A percentile compares a stretch with the other conserved stretches of the same genome.
Evolutionary conservation across 129 eudicot genomes (phyloP).

Genomic region (Calendula officinalis): DNA sequence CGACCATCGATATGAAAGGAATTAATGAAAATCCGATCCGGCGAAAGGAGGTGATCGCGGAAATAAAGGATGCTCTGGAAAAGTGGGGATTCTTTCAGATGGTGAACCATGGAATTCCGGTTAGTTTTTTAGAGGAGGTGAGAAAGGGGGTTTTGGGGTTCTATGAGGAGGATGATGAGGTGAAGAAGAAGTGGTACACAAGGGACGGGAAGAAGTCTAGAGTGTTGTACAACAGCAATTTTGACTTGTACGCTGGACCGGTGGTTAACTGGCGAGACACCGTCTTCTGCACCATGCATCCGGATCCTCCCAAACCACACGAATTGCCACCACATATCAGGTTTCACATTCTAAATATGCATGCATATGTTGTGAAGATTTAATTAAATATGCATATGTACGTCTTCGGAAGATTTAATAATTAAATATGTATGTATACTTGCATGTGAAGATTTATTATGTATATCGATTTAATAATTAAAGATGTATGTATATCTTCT

Average conservation of each 20-base stretch:
- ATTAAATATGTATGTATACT: too few species aligned
- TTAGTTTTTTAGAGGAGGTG: slow-evolving; percentile 30
- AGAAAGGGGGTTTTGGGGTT: slow-evolving; percentile 27
- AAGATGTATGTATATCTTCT: too few species aligned
- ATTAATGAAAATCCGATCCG: slow-evolving; percentile 5
- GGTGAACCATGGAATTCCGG: slow-evolving; percentile 37
- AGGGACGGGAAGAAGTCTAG: slow-evolving; percentile 3
- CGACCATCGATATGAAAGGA: slow-evolving; percentile 30
- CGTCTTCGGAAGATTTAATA: too few species aligned
- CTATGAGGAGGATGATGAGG: slow-evolving; percentile 38
- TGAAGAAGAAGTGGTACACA: slow-evolving; percentile 27
- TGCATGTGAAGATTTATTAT: too few species aligned
- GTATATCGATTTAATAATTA: too few species aligned
- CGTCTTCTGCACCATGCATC: slow-evolving; percentile 23
- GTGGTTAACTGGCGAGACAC: slow-evolving; percentile 51
- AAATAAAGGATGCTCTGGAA: slow-evolving; percentile 30
- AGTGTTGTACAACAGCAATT: slow-evolving; percentile 21
- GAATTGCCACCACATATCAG: slow-evolving; percentile 38
- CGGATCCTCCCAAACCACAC: slow-evolving; percentile 27
- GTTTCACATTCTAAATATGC: slow-evolving; percentile 23
- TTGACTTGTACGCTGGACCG: slow-evolving; percentile 21
- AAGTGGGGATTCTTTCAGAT: slow-evolving; percentile 48
- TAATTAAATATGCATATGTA: too few species aligned
- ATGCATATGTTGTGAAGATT: too few species aligned
- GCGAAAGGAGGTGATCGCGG: slow-evolving; percentile 2